A percentile compares a stretch with the other conserved stretches of the same genome.
These are phyloP conservation scores for Claviceps pazoutovae DNA, from an alignment of 2,329 filamentous ascomycete species.

Conservation along the genomic window DNA sequence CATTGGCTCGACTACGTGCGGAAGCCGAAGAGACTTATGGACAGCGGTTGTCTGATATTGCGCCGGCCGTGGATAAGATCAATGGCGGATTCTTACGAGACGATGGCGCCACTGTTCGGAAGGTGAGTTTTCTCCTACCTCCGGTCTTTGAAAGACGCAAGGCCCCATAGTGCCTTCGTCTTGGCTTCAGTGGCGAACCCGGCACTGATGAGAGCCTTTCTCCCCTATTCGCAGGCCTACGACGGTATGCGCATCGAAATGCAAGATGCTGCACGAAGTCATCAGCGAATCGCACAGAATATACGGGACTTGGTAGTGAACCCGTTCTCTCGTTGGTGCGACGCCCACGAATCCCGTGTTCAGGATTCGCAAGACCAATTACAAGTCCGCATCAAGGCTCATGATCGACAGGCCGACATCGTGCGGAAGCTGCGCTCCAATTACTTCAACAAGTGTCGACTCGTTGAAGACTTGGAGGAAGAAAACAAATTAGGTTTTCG, in stretches of 20 bases:
- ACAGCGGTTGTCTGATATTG: constrained; percentile 66
- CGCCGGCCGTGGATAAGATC: constrained; percentile 67
- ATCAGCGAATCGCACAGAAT: constrained; percentile 90
- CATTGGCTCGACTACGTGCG: constrained; percentile 82
- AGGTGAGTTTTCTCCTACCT: constrained; percentile 39
- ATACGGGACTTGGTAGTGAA: constrained; percentile 92
- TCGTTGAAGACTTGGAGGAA: constrained; percentile 92
- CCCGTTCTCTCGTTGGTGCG: constrained; percentile 92
- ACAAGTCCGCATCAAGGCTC: constrained; percentile 77
- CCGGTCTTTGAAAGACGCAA: not conserved
- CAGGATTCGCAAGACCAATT: constrained; percentile 93
- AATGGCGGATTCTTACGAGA: constrained; percentile 74
- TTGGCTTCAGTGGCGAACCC: not conserved
- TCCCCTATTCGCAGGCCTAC: constrained; percentile 51
- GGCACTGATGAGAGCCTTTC: constrained; percentile 8
- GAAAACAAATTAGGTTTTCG: constrained; percentile 98
- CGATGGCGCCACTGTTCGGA: constrained; percentile 89
- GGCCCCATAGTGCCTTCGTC: not conserved
- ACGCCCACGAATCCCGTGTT: constrained; percentile 80
- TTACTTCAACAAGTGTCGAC: constrained; percentile 97
- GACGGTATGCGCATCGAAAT: constrained; percentile 88
- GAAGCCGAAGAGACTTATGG: constrained; percentile 91
- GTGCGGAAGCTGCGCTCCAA: constrained; percentile 89
- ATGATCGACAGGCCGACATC: constrained; percentile 78
- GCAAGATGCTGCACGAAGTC: constrained; percentile 76